These are phyloP conservation scores for Yarrowia hollandica DNA, from an alignment of 805 yeast species.

Conservation along the genomic window DNA sequence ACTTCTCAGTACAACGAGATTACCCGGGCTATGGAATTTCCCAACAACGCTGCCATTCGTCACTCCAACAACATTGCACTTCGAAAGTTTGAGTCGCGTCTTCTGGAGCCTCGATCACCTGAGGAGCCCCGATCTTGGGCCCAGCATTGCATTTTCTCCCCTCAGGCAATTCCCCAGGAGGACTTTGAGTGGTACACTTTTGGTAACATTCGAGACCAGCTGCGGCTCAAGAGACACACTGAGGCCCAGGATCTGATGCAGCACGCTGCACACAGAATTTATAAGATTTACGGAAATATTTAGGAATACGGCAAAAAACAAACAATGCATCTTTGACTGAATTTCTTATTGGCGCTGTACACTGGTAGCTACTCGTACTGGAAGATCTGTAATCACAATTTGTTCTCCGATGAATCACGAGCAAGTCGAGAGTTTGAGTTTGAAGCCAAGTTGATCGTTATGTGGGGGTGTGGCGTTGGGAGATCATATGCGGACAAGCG, in stretches of 20 bases:
- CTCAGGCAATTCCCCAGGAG: constrained; percentile 35
- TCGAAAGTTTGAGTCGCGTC: constrained; percentile 31
- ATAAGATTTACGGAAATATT: constrained; percentile 24
- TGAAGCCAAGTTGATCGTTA: not conserved
- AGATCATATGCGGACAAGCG: no score
- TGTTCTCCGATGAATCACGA: constrained; percentile 5
- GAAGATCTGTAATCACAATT: no score
- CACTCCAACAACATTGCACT: constrained; percentile 1
- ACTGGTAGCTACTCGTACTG: no score
- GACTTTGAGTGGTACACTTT: constrained; percentile 61
- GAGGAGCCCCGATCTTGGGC: constrained; percentile 20
- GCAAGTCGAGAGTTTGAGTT: constrained; percentile 1
- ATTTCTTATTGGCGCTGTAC: no score
- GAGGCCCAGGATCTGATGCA: constrained; percentile 18
- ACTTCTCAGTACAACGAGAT: constrained; percentile 2
- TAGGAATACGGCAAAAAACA: constrained; percentile 7
- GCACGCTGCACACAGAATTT: constrained; percentile 6
- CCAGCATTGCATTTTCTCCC: constrained; percentile 14
- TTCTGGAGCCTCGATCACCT: not conserved
- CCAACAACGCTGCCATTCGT: constrained; percentile 8
- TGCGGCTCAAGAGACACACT: not conserved
- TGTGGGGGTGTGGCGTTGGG: constrained; percentile 9
- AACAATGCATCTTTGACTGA: not conserved
- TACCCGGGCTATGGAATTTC: constrained; percentile 18
- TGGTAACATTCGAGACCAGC: constrained; percentile 73